A percentile compares a stretch with the other conserved stretches of the same genome.
phyloP scores from a whole-genome alignment of 805 yeast genomes.

The Yarrowia sp. region DNA sequence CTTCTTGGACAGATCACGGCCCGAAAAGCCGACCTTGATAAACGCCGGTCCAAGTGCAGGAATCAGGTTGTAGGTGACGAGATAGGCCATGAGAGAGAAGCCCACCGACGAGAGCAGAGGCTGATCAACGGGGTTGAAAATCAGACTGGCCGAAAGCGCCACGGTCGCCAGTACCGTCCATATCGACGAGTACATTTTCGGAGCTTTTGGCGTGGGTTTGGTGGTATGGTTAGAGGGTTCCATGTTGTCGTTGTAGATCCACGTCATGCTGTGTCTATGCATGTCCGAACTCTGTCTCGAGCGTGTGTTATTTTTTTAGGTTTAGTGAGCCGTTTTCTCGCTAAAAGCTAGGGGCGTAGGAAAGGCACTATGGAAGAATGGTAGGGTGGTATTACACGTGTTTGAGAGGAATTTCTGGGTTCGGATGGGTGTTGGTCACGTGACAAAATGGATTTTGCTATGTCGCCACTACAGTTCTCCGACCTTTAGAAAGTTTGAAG shows the following conservation, averaged over 20 bases:
- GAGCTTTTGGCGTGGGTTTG: background rate
- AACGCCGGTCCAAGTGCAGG: slow-evolving; percentile 69
- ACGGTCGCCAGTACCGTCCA: slow-evolving; percentile 22
- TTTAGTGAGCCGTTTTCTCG: background rate
- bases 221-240: background rate
- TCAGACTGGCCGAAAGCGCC: slow-evolving; percentile 27
- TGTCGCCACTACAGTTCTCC: too few relatives aligned
- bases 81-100: slow-evolving; percentile 65
- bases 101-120: slow-evolving; percentile 64
- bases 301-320: background rate
- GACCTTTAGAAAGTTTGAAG: too few relatives aligned
- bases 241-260: background rate
- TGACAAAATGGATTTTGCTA: too few relatives aligned
- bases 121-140: slow-evolving; percentile 37
- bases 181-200: slow-evolving; percentile 10
- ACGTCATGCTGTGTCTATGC: slow-evolving; percentile 16
- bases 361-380: too few relatives aligned
- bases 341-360: too few relatives aligned
- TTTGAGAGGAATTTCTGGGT: too few relatives aligned
- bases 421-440: too few relatives aligned
- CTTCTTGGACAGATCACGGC: slow-evolving; percentile 78
- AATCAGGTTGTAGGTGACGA: slow-evolving; percentile 56
- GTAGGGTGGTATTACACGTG: background rate
- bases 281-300: background rate
- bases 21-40: slow-evolving; percentile 75